Conservation (phyloP, 179 eudicot species). For the Beta macrorhiza region DNA sequence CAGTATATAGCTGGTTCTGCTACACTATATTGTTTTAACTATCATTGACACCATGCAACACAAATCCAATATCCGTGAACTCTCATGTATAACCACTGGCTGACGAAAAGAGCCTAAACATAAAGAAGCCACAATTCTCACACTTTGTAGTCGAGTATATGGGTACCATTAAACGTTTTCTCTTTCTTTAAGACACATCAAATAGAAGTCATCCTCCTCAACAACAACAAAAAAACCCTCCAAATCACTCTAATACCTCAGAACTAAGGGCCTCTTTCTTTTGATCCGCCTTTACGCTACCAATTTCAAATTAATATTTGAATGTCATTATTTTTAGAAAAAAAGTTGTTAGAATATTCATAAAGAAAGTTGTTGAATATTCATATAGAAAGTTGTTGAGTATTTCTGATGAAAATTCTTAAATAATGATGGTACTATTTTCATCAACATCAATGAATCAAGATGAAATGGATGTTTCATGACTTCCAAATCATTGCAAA, state of each 20-base stretch:
- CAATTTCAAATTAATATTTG: not conserved
- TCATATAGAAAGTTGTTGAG: no score
- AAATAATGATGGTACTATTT: no score
- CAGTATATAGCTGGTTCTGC: not conserved
- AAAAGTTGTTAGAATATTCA: no score
- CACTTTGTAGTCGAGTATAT: not conserved
- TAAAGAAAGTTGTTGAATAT: no score
- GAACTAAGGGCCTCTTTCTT: not conserved
- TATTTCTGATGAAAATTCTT: no score
- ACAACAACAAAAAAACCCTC: not conserved
- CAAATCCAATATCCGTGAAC: not conserved
- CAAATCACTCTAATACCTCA: not conserved
- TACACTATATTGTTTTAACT: not conserved
- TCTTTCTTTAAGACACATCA: not conserved
- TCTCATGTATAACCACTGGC: not conserved
- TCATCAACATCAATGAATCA: no score
- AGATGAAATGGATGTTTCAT: no score
- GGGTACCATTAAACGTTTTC: not conserved
- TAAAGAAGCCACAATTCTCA: no score
- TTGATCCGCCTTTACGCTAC: not conserved
- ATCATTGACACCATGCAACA: not conserved
- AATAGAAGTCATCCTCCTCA: not conserved
- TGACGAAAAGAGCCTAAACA: not conserved
- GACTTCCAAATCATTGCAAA: no score
- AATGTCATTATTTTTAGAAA: no score